Evolutionary conservation across 2,329 filamentous ascomycete genomes (phyloP).

Genomic region (Colletotrichum theobromicola): DNA sequence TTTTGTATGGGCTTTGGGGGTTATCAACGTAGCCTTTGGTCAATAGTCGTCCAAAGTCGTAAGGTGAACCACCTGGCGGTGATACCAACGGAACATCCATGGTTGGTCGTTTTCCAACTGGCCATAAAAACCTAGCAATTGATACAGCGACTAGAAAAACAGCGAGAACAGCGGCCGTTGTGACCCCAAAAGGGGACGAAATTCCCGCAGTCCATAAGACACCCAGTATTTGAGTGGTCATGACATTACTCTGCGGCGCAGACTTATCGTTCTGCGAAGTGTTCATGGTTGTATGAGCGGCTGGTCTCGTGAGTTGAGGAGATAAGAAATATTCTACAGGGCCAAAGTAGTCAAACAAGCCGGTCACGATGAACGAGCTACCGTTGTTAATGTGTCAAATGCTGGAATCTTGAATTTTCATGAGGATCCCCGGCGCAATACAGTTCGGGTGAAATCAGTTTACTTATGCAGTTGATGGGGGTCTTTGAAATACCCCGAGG

Average conservation of each 20-base stretch:
- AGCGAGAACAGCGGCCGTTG: background rate
- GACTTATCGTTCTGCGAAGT: background rate
- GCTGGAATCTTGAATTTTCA: background rate
- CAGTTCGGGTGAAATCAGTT: background rate
- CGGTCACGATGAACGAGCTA: no score
- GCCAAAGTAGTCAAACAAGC: no score
- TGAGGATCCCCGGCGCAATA: background rate
- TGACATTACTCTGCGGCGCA: background rate
- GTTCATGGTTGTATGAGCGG: background rate
- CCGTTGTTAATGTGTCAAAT: no score
- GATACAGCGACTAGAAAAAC: background rate
- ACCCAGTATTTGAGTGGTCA: background rate
- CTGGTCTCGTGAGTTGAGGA: background rate
- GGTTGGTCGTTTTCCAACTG: conserved; percentile 18
- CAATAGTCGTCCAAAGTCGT: background rate
- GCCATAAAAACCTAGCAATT: conserved; percentile 5
- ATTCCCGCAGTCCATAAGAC: background rate
- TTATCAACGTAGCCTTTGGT: background rate
- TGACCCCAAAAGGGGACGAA: background rate
- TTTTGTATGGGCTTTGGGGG: background rate
- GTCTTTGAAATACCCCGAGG: background rate
- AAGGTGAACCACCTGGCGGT: background rate
- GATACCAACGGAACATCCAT: background rate
- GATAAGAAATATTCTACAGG: no score
- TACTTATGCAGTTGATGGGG: background rate